A percentile compares a stretch with the other conserved stretches of the same genome.
These are phyloP conservation scores for Kitagawia praeruptora DNA, from an alignment of 129 eudicot genomes.

Conservation along the genomic window DNA sequence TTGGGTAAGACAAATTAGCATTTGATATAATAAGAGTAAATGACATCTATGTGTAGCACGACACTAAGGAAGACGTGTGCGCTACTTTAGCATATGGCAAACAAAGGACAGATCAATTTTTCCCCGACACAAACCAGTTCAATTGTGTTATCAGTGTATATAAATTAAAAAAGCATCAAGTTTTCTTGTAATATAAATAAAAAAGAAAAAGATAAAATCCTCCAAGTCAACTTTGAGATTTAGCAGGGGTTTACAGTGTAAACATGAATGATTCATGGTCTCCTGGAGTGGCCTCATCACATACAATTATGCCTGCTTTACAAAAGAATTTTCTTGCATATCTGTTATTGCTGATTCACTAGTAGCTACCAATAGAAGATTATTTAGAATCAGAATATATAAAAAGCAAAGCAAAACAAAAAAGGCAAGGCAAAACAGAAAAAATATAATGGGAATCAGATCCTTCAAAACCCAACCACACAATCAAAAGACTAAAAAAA, in stretches of 20 bases:
- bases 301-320: not conserved
- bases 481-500: not conserved
- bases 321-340: not conserved
- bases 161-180: not conserved
- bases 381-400: constrained; percentile 2
- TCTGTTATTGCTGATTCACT: not conserved
- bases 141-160: not conserved
- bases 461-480: constrained; percentile 5
- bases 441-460: constrained; percentile 7
- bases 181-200: not conserved
- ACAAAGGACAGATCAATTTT: not conserved
- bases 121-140: not conserved
- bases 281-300: not conserved
- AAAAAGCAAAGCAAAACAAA: not conserved
- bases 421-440: not conserved
- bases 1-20: not conserved
- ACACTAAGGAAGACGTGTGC: not conserved
- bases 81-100: not conserved
- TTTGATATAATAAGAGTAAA: no score
- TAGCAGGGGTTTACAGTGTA: not conserved
- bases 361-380: constrained; percentile 2
- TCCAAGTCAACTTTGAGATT: not conserved
- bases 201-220: not conserved
- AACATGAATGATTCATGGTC: not conserved
- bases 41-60: not conserved